phyloP scores from a whole-genome alignment of 2,329 filamentous ascomycete genomes.

The Elsinoe ampelina region DNA sequence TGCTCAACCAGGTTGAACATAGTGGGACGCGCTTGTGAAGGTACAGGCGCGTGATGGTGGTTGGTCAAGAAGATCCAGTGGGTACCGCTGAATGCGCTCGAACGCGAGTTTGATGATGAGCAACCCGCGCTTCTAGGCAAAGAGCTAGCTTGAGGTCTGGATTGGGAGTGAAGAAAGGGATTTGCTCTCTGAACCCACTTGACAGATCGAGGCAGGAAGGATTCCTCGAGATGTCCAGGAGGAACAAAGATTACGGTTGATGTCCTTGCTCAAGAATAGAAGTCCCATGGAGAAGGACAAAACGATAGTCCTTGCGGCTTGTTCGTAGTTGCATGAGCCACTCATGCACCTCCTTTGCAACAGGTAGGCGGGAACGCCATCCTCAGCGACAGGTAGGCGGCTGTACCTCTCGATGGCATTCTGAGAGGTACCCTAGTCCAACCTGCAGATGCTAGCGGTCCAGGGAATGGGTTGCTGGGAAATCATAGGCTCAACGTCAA shows the following conservation, averaged over 20 bases:
- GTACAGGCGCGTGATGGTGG: slow-evolving; percentile 5
- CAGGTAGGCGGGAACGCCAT: neutral
- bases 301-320: slow-evolving; percentile 9
- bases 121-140: neutral
- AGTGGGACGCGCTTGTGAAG: neutral
- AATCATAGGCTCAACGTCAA: slow-evolving; percentile 1
- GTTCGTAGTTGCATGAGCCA: neutral
- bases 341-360: neutral
- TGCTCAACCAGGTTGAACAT: neutral
- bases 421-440: neutral
- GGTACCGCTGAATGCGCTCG: neutral
- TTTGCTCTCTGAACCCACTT: neutral
- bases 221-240: neutral
- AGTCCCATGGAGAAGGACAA: neutral
- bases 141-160: neutral
- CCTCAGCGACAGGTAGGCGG: neutral
- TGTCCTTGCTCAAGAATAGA: neutral
- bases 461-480: slow-evolving; percentile 6
- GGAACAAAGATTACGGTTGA: neutral
- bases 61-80: neutral
- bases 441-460: neutral
- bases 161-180: neutral
- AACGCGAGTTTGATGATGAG: slow-evolving; percentile 3
- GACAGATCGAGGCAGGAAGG: neutral
- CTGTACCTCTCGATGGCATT: neutral